Base-by-base conservation (phyloP, 768 basidiomycete genomes). In the Boletus pseudo-olivaceus region DNA sequence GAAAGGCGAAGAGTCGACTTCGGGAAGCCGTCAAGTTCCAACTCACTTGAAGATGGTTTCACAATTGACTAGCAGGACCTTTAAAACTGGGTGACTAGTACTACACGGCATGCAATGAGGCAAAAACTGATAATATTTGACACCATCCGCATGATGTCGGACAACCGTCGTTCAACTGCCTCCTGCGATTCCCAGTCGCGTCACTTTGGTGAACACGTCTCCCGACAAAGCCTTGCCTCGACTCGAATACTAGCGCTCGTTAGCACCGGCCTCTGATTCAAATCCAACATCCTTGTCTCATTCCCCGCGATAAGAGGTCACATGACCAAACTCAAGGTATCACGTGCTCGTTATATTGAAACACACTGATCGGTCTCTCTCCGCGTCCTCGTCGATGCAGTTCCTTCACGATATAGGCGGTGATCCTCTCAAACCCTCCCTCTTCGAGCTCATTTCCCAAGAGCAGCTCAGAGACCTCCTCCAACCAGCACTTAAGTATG, bases 401-500 rank as follows among this genome's bases (percentile, higher is more conserved):
- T 91, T 91, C 76, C 88, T 88, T 73, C 87, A 86, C 62, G 85
- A 88, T 62, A 74, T 83, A 7, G 88, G 88, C 30, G 78, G 79
- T 9, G 87, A 91, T 64, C 80, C 87, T 23, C 72, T 84, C 44
- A 88, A 88, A 58, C 90, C 90, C 2, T 89, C 90, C 11, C 72
- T 97, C 14, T 98, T 96, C 63, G 95, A 98, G 67, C 82, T 98
- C 11, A 78, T 97, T 37, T 93, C 93, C 7, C 91, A 97, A 69
- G 95, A 97, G 61, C 94, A 98, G 67, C 82, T 98, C 19, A 76
- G 89, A 55, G 92, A 95, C 67, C 78, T 97, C 7, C 78, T 98
- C 12, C 95, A 98, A 64, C 96, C 96, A 33, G 93, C 95, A 14
- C 75, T 97, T 66, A 93, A 95, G 74, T 98, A 98, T 74, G 86